phyloP scores from a whole-genome alignment of 441 rosid genomes.

The Croton laevigatus region DNA sequence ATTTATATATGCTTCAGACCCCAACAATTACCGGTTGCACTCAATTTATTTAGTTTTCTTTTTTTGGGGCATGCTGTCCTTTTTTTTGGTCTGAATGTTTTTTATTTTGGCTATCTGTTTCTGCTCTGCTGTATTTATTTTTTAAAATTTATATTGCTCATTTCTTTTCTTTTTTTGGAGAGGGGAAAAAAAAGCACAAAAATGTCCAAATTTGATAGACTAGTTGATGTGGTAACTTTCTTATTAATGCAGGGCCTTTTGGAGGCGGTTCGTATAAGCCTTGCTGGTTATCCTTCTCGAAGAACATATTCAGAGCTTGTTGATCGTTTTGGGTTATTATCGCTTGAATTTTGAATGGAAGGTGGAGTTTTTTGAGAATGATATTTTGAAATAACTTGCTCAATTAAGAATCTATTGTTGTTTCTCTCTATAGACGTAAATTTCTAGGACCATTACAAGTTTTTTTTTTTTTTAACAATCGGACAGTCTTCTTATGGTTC shows the following conservation, averaged over 20 bases:
- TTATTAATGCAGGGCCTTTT: slow-evolving; percentile 72
- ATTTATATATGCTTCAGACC: no score
- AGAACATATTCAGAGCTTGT: slow-evolving; percentile 84
- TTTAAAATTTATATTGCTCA: neutral
- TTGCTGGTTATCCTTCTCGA: slow-evolving; percentile 98
- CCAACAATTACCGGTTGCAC: no score
- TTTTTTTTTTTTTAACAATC: no score
- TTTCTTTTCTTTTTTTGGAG: neutral
- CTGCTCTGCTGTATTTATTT: neutral
- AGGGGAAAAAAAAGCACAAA: neutral
- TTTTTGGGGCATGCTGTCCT: slow-evolving; percentile 16
- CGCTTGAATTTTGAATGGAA: slow-evolving; percentile 76
- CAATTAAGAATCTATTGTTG: neutral
- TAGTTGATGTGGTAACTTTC: neutral
- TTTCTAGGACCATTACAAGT: no score
- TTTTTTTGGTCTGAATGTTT: neutral
- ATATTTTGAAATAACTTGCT: neutral
- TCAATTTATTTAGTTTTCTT: slow-evolving; percentile 9
- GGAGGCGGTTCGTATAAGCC: slow-evolving; percentile 98
- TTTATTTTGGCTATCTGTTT: neutral
- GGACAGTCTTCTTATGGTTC: neutral
- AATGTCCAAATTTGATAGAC: neutral
- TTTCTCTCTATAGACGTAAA: neutral
- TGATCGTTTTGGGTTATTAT: slow-evolving; percentile 90
- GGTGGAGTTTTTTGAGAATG: slow-evolving; percentile 35